These are phyloP conservation scores for Phoenix roebelenii DNA, from an alignment of 176 grass and related monocot species.

Conservation along the genomic window DNA sequence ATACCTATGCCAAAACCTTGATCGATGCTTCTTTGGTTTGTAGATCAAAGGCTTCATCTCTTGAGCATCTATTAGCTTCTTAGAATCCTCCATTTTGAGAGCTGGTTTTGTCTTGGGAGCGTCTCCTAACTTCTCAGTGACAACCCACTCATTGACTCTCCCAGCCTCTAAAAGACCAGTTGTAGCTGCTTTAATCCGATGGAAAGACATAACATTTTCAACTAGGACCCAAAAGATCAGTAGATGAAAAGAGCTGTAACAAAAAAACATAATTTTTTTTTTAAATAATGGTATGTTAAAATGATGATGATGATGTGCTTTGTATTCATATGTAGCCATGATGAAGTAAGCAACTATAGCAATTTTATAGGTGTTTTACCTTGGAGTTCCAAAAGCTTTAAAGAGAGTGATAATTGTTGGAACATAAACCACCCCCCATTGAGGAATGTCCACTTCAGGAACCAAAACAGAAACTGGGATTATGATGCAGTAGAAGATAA, in stretches of 20 bases:
- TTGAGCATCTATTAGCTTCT: slow-evolving; percentile 39
- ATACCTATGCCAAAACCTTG: slow-evolving; percentile 50
- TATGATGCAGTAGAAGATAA: slow-evolving; percentile 70
- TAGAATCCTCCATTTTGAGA: slow-evolving; percentile 20
- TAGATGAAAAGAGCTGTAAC: slow-evolving; percentile 78
- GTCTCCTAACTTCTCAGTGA: slow-evolving; percentile 81
- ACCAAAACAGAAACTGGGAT: slow-evolving; percentile 68
- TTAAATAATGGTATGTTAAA: too few relatives aligned
- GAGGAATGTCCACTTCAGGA: slow-evolving; percentile 63
- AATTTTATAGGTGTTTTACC: slow-evolving; percentile 32
- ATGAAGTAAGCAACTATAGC: too few relatives aligned
- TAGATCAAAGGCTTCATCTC: slow-evolving; percentile 29
- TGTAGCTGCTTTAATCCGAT: slow-evolving; percentile 55
- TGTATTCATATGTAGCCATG: too few relatives aligned
- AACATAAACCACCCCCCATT: slow-evolving; percentile 75
- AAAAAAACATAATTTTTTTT: background rate
- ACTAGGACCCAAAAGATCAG: slow-evolving; percentile 79
- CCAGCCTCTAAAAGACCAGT: slow-evolving; percentile 65
- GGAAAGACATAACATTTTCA: slow-evolving; percentile 92
- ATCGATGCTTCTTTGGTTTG: slow-evolving; percentile 35
- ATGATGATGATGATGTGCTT: too few relatives aligned
- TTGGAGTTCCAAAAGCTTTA: slow-evolving; percentile 72
- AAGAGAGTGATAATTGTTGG: slow-evolving; percentile 76
- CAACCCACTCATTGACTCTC: slow-evolving; percentile 91
- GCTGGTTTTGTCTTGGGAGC: slow-evolving; percentile 54